phyloP scores from a whole-genome alignment of 2,329 filamentous ascomycete species.

The Cladosporium colombiae region DNA sequence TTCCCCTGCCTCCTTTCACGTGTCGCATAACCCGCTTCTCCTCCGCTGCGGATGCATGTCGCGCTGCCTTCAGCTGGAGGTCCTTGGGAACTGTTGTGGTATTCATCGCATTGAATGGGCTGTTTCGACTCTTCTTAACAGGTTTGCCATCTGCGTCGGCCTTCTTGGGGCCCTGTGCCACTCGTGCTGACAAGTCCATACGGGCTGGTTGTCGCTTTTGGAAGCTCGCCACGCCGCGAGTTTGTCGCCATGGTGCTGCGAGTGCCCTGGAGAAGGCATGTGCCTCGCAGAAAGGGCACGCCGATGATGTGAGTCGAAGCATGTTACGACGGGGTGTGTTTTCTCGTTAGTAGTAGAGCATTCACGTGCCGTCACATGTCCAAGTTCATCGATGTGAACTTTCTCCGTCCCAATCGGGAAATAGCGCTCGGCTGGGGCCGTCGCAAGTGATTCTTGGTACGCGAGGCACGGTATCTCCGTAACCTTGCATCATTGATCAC shows the following conservation, averaged over 20 bases:
- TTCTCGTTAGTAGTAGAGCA: neutral
- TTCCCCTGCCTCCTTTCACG: slow-evolving; percentile 47
- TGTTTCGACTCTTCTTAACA: slow-evolving; percentile 44
- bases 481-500: neutral
- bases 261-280: slow-evolving; percentile 31
- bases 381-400: slow-evolving; percentile 4
- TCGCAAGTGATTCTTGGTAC: neutral
- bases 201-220: slow-evolving; percentile 50
- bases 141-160: slow-evolving; percentile 39
- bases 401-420: slow-evolving; percentile 13
- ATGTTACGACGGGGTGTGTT: slow-evolving; percentile 24
- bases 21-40: slow-evolving; percentile 55
- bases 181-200: slow-evolving; percentile 53
- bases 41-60: slow-evolving; percentile 43
- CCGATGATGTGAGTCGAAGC: slow-evolving; percentile 31
- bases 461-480: neutral
- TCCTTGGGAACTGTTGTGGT: slow-evolving; percentile 42
- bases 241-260: slow-evolving; percentile 38
- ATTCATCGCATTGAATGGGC: slow-evolving; percentile 63
- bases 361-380: slow-evolving; percentile 16
- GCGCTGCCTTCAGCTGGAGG: slow-evolving; percentile 24
- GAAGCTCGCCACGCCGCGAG: slow-evolving; percentile 43
- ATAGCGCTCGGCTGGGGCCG: slow-evolving; percentile 2
- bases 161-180: slow-evolving; percentile 37
- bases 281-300: slow-evolving; percentile 48